Conservation (phyloP, 2,329 filamentous ascomycete species). For the Thyridium curvatum region DNA sequence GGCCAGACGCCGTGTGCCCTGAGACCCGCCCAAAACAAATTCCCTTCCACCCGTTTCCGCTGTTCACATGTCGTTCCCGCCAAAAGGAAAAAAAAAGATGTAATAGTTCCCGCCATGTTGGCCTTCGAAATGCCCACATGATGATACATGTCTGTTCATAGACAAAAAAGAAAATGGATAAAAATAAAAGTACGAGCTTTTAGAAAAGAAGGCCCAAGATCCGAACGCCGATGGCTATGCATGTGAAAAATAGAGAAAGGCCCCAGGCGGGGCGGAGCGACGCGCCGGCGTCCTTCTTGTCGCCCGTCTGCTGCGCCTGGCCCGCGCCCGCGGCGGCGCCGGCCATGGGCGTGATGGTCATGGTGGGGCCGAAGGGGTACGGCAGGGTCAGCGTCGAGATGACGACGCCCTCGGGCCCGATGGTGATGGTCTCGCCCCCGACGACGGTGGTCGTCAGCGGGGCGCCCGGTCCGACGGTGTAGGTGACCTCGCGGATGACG, state of each 20-base stretch:
- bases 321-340: slow-evolving; percentile 16
- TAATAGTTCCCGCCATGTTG: too few species aligned
- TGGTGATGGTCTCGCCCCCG: slow-evolving; percentile 43
- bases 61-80: too few species aligned
- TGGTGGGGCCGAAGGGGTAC: slow-evolving; percentile 38
- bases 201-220: slow-evolving; percentile 16
- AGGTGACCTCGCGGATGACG: slow-evolving; percentile 43
- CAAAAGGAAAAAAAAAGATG: too few species aligned
- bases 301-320: slow-evolving; percentile 6
- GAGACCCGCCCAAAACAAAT: too few species aligned
- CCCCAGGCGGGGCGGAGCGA: slow-evolving; percentile 10
- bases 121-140: too few species aligned
- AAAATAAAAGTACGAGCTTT: slow-evolving; percentile 8
- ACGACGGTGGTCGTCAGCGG: slow-evolving; percentile 32
- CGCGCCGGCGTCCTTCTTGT: slow-evolving; percentile 5
- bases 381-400: slow-evolving; percentile 37
- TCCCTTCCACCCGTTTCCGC: too few species aligned
- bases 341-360: slow-evolving; percentile 26
- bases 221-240: slow-evolving; percentile 34
- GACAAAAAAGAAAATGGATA: background rate
- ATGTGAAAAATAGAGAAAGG: slow-evolving; percentile 13
- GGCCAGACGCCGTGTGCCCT: too few species aligned
- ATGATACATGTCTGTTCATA: background rate
- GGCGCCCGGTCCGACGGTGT: slow-evolving; percentile 41
- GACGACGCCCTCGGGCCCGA: slow-evolving; percentile 42